These are phyloP conservation scores for Epichloe festucae DNA, from an alignment of 2,329 filamentous ascomycete species.

Conservation along the genomic window DNA sequence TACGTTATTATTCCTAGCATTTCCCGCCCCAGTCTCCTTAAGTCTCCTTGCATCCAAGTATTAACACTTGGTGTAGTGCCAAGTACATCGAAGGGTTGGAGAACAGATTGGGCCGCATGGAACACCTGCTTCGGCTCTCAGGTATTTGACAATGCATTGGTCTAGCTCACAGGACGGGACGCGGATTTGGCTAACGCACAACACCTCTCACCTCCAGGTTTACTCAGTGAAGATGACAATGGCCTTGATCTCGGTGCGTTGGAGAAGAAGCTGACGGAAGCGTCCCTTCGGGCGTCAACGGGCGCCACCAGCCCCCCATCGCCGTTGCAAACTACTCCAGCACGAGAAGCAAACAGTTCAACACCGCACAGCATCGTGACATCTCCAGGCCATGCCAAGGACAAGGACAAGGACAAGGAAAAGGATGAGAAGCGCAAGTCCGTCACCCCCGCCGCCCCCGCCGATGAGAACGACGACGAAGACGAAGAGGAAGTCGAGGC, in stretches of 20 bases:
- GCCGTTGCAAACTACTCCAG: constrained; percentile 33
- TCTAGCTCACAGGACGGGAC: not conserved
- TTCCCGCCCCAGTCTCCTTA: not conserved
- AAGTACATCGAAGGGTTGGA: constrained; percentile 97
- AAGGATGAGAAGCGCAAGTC: constrained; percentile 24
- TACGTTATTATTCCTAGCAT: constrained; percentile 29
- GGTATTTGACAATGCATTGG: constrained; percentile 27
- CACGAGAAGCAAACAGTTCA: constrained; percentile 28
- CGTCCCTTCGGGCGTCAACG: constrained; percentile 37
- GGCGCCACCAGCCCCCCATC: constrained; percentile 33
- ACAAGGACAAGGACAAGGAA: constrained; percentile 22
- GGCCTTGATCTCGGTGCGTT: constrained; percentile 79
- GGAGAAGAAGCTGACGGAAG: constrained; percentile 60
- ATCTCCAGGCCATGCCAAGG: constrained; percentile 33
- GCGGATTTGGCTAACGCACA: no score
- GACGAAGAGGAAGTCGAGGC: constrained; percentile 63
- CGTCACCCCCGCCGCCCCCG: constrained; percentile 15
- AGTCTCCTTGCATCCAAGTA: not conserved
- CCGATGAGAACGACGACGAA: constrained; percentile 29
- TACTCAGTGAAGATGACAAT: constrained; percentile 74
- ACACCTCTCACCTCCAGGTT: constrained; percentile 29
- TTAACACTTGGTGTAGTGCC: constrained; percentile 40
- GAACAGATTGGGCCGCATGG: constrained; percentile 91
- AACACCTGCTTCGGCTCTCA: constrained; percentile 75
- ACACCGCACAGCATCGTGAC: constrained; percentile 42